Evolutionary conservation across 805 yeast species (phyloP).

Genomic region (Suhomyces vadensis): DNA sequence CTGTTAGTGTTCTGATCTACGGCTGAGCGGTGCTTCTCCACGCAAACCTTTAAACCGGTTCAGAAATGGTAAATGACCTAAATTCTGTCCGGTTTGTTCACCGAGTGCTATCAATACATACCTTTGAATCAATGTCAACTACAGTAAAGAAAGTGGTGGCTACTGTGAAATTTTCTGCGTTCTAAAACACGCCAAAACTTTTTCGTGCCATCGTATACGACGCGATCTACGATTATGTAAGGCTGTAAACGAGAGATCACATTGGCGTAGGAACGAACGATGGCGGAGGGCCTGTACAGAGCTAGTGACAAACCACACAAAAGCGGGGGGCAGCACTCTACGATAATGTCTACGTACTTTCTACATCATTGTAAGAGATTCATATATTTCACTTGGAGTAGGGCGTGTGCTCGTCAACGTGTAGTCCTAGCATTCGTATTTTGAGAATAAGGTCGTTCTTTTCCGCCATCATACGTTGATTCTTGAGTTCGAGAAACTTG

Average conservation of each 20-base stretch:
- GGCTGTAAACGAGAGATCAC: background rate
- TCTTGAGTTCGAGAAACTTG: slow-evolving; percentile 64
- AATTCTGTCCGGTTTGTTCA: no score
- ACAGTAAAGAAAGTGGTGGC: background rate
- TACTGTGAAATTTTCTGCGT: background rate
- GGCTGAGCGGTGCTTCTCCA: no score
- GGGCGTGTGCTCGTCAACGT: slow-evolving; percentile 8
- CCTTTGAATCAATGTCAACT: background rate
- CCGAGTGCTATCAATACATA: no score
- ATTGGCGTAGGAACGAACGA: no score
- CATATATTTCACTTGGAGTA: no score
- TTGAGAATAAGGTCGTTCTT: slow-evolving; percentile 46
- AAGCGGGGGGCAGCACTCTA: no score
- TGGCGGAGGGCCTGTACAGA: no score
- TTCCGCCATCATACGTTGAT: slow-evolving; percentile 51
- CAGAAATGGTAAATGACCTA: no score
- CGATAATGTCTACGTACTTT: no score
- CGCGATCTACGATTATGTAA: slow-evolving; percentile 1
- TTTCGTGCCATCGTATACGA: slow-evolving; percentile 2
- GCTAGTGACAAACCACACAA: no score
- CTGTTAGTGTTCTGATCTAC: background rate
- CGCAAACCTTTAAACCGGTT: no score
- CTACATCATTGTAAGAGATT: no score
- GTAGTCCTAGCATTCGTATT: slow-evolving; percentile 38
- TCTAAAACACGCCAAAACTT: background rate